A percentile compares a stretch with the other conserved stretches of the same genome.
These are phyloP conservation scores for Monosporascus sp. DNA, from an alignment of 2,329 filamentous ascomycete genomes.

Conservation along the genomic window DNA sequence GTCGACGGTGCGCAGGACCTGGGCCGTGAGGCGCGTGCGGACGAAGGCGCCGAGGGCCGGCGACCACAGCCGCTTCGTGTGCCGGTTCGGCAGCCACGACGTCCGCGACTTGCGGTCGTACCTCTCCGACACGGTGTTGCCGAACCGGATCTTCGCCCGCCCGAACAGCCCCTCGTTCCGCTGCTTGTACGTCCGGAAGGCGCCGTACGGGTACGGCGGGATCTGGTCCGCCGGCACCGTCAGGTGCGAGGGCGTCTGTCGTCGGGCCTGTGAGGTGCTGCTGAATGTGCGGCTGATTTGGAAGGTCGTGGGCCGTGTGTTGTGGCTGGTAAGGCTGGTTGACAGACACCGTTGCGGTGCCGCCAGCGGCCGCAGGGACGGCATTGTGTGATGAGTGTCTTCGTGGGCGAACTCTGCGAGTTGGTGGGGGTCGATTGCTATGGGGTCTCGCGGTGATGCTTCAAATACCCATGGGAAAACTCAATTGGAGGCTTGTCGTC, in stretches of 20 bases:
- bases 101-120: slow-evolving; percentile 67
- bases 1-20: slow-evolving; percentile 69
- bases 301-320: neutral
- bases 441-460: neutral
- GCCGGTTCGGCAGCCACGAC: slow-evolving; percentile 71
- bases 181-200: slow-evolving; percentile 70
- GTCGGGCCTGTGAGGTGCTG: slow-evolving; percentile 13
- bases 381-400: slow-evolving; percentile 1
- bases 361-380: slow-evolving; percentile 1
- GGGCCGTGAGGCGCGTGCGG: slow-evolving; percentile 63
- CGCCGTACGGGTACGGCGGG: slow-evolving; percentile 69
- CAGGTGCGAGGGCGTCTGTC: slow-evolving; percentile 28
- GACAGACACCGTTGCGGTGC: slow-evolving; percentile 5
- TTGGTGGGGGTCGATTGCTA: too few relatives aligned
- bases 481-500: too few relatives aligned
- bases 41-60: slow-evolving; percentile 57
- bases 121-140: slow-evolving; percentile 68
- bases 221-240: slow-evolving; percentile 38
- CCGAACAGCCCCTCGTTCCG: slow-evolving; percentile 73
- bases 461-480: neutral
- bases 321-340: neutral
- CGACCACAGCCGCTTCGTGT: slow-evolving; percentile 63
- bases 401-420: neutral
- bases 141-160: slow-evolving; percentile 65
- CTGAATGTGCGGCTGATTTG: slow-evolving; percentile 15